Base-by-base conservation (phyloP, 805 yeast species). In the Henningerozyma blattae region DNA sequence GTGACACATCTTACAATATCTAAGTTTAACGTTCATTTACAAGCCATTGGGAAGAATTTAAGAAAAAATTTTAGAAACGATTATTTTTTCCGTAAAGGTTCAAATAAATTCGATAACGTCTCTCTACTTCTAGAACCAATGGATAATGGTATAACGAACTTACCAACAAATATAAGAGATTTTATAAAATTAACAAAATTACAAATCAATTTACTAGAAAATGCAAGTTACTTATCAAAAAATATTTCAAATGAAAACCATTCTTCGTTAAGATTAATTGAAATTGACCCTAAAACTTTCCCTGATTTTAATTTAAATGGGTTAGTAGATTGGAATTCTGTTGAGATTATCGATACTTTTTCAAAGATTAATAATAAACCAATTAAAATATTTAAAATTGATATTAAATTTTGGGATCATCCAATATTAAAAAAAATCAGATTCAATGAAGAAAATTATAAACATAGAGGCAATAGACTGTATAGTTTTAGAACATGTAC, bases 361-460 rank as follows among this genome's bases (percentile, higher is more conserved):
- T n/a, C n/a, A n/a, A n/a, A n/a, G n/a, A n/a, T n/a, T n/a, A n/a
- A n/a, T n/a, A n/a, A n/a, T n/a, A n/a, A n/a, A n/a, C n/a, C n/a
- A 22, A 15, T 7, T 14, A 34, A 35, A n/a, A 38, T 32, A 22
- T 24, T 40, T 14, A 53, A 51, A 29, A 45, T 49, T 32, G 47
- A 43, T 31, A 26, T 51, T 8, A 43, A 42, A 30, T 35, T 51
- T 12, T 35, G 34, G 18, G 42, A 51, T 28, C 51, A 50, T 34
- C 42, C 44, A 4, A 29, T 40, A 9, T 36, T 52, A 20, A 43
- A 42, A 30, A 38, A 39, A 26, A 27, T 50, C 17, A 32, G 42
- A 17, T 54, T 54, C 22, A 54, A 54, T 32, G 54, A 53, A 34
- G 55, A 54, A 29, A 53, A 54, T 32, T 53, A 52, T 33, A 37